phyloP scores from a whole-genome alignment of 768 basidiomycete genomes.

The Podaxis mareebaensis region DNA sequence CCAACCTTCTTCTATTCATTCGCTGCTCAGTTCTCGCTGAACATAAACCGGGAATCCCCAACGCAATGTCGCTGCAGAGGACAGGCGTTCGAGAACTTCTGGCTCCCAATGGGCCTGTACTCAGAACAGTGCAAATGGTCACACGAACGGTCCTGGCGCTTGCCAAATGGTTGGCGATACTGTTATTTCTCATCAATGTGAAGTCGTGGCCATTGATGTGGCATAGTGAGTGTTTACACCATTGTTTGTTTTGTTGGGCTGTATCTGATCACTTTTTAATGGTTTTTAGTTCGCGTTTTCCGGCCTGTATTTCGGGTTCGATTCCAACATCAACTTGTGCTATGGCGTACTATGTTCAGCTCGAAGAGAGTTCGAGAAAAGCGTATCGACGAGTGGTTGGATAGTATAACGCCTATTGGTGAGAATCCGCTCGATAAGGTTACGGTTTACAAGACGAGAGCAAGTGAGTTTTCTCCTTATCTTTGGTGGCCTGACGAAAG shows the following conservation, averaged over 20 bases:
- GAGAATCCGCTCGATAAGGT: constrained; percentile 51
- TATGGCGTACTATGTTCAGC: constrained; percentile 38
- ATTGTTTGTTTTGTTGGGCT: background rate
- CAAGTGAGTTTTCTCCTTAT: constrained; percentile 48
- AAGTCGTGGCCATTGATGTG: constrained; percentile 66
- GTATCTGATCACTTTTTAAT: constrained; percentile 9
- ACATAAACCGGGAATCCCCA: background rate
- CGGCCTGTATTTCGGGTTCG: constrained; percentile 41
- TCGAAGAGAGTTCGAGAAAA: constrained; percentile 43
- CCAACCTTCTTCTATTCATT: background rate
- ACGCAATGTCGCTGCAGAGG: constrained; percentile 1
- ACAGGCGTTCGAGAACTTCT: constrained; percentile 1
- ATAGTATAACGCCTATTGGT: constrained; percentile 53
- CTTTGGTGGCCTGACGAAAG: constrained; percentile 3
- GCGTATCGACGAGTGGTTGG: constrained; percentile 41
- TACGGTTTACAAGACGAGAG: constrained; percentile 47
- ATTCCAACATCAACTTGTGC: constrained; percentile 32
- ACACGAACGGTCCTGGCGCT: constrained; percentile 20
- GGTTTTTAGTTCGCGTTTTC: constrained; percentile 48
- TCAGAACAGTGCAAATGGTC: background rate
- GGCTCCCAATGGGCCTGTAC: background rate
- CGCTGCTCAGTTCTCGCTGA: background rate
- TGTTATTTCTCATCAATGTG: constrained; percentile 58
- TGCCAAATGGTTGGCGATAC: constrained; percentile 40
- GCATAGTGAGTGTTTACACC: constrained; percentile 62